Conservation (phyloP, 768 basidiomycete genomes). For the Tylopilus cervinicoccineus region DNA sequence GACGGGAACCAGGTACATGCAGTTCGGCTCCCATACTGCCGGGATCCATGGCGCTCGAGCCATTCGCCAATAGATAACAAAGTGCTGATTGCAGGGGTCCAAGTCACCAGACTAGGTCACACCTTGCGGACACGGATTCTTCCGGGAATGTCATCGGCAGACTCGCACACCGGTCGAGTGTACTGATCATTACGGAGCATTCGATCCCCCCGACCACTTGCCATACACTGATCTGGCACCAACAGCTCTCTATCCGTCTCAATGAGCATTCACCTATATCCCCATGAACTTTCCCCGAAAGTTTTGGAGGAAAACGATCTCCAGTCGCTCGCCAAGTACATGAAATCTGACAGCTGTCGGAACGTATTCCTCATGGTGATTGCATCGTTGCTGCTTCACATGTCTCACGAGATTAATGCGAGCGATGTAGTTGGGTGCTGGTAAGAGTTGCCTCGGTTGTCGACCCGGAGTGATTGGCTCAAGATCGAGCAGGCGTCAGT, state of each 20-base stretch:
- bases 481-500: conserved; percentile 51
- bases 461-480: not conserved
- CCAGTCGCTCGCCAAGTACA: conserved; percentile 56
- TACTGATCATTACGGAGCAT: not conserved
- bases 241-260: not conserved
- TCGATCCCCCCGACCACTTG: not conserved
- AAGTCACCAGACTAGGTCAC: too few species aligned
- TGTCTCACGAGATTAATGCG: conserved; percentile 4
- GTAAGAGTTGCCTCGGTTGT: conserved; percentile 33
- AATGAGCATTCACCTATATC: conserved; percentile 12
- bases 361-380: conserved; percentile 72
- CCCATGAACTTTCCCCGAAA: conserved; percentile 8
- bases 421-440: conserved; percentile 58
- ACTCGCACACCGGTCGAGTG: not conserved
- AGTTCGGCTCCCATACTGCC: too few species aligned
- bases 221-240: not conserved
- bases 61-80: too few species aligned
- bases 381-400: not conserved
- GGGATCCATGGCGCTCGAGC: too few species aligned
- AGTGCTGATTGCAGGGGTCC: too few species aligned
- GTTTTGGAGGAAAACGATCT: conserved; percentile 37
- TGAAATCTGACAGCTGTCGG: conserved; percentile 62
- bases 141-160: not conserved
- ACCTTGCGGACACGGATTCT: not conserved
- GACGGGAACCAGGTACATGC: too few species aligned